A percentile compares a stretch with the other conserved stretches of the same genome.
Evolutionary conservation across 768 basidiomycete species (phyloP).

Genomic region (Leccinum broughii): DNA sequence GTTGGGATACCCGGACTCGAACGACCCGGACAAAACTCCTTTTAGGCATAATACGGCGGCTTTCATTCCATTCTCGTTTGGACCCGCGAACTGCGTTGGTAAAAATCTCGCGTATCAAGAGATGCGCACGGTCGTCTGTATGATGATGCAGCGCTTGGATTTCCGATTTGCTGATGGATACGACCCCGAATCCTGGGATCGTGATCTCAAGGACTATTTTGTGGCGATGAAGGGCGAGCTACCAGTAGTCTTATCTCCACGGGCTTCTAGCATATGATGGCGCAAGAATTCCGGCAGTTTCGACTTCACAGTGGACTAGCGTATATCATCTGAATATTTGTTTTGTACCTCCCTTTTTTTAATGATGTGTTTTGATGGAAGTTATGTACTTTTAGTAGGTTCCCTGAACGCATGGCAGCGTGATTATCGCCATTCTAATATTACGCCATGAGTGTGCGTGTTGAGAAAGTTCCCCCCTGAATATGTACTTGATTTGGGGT

Average conservation of each 20-base stretch:
- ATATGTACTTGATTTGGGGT: constrained; percentile 10
- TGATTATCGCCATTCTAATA: constrained; percentile 7
- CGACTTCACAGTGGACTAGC: constrained; percentile 22
- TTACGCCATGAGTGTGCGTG: neutral
- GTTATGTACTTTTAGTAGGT: constrained; percentile 18
- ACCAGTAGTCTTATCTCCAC: constrained; percentile 38
- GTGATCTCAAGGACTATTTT: constrained; percentile 39
- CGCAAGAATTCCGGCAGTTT: constrained; percentile 11
- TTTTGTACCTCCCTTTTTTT: constrained; percentile 10
- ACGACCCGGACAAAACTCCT: constrained; percentile 27
- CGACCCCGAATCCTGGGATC: constrained; percentile 34
- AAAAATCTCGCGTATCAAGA: constrained; percentile 45
- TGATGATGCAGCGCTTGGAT: constrained; percentile 42
- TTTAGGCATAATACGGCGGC: constrained; percentile 37
- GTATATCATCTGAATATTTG: constrained; percentile 30
- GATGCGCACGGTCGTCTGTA: constrained; percentile 40
- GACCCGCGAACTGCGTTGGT: constrained; percentile 47
- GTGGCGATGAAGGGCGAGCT: constrained; percentile 37
- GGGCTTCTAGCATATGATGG: constrained; percentile 21
- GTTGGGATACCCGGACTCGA: constrained; percentile 28
- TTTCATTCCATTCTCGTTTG: constrained; percentile 47
- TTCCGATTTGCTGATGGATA: constrained; percentile 41
- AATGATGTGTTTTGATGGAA: constrained; percentile 15
- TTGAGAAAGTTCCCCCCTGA: constrained; percentile 9
- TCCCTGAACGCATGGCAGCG: constrained; percentile 12